Evolutionary conservation across 768 basidiomycete genomes (phyloP).

Genomic region (Psilocybe sp.): DNA sequence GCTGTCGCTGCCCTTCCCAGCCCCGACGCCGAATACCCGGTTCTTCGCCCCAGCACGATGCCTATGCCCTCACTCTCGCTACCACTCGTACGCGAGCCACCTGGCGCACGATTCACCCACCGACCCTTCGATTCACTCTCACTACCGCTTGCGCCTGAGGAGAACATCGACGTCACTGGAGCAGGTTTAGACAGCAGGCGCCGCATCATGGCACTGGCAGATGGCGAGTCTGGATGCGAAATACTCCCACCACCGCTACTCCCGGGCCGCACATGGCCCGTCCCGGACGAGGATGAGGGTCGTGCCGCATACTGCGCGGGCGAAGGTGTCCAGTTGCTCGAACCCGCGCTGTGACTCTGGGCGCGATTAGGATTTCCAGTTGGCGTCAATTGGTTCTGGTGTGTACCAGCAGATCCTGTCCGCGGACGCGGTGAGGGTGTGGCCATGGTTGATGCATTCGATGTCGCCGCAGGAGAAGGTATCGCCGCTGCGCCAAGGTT

Average conservation of each 20-base stretch:
- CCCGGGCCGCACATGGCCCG: no score
- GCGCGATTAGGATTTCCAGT: no score
- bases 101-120: not conserved
- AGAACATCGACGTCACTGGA: constrained; percentile 7
- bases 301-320: constrained; percentile 4
- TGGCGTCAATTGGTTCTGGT: no score
- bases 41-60: no score
- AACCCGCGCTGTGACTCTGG: no score
- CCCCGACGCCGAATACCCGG: no score
- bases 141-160: constrained; percentile 9
- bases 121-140: constrained; percentile 13
- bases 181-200: constrained; percentile 32
- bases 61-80: no score
- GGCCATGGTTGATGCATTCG: not conserved
- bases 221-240: constrained; percentile 10
- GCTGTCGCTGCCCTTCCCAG: not conserved
- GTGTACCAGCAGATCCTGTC: no score
- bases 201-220: constrained; percentile 26
- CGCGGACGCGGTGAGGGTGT: not conserved
- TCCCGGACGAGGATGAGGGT: no score
- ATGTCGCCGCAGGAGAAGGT: not conserved
- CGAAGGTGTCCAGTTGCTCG: no score
- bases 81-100: not conserved
- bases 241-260: no score
- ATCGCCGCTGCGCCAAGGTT: not conserved